Conservation (phyloP, 352 stramenopile genomes). For the Stephanocyclus meneghinianus region DNA sequence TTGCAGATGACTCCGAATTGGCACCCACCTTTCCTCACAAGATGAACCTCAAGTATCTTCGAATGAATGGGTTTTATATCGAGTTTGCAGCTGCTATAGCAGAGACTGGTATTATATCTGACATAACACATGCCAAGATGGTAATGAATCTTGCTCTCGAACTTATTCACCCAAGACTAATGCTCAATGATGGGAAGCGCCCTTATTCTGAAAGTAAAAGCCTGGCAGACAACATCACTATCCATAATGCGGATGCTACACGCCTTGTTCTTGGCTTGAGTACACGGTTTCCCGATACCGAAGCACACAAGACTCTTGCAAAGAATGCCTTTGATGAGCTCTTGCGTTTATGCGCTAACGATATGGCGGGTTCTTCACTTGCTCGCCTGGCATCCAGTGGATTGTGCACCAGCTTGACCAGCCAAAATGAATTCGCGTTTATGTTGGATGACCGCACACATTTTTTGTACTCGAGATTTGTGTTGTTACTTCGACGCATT, state of each 20-base stretch:
- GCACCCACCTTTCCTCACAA: slow-evolving; percentile 25
- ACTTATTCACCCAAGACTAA: slow-evolving; percentile 74
- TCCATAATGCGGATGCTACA: slow-evolving; percentile 78
- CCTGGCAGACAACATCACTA: slow-evolving; percentile 43
- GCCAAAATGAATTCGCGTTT: slow-evolving; percentile 68
- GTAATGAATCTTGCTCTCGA: slow-evolving; percentile 73
- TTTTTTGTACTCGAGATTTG: slow-evolving; percentile 75
- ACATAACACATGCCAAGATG: slow-evolving; percentile 44
- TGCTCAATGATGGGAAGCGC: slow-evolving; percentile 40
- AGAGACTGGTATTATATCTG: slow-evolving; percentile 60
- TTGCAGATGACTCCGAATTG: slow-evolving; percentile 46
- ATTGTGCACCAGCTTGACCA: slow-evolving; percentile 72
- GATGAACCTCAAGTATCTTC: slow-evolving; percentile 51
- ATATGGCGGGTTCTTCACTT: slow-evolving; percentile 71
- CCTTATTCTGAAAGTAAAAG: slow-evolving; percentile 48
- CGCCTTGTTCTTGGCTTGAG: slow-evolving; percentile 73
- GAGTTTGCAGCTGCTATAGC: slow-evolving; percentile 71
- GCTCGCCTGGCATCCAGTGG: slow-evolving; percentile 74
- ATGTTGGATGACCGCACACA: slow-evolving; percentile 75
- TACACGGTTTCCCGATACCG: slow-evolving; percentile 57
- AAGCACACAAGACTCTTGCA: slow-evolving; percentile 50
- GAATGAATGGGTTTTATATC: slow-evolving; percentile 64
- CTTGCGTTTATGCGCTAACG: slow-evolving; percentile 56
- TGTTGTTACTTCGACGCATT: slow-evolving; percentile 70
- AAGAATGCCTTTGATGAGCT: slow-evolving; percentile 67